phyloP scores from a whole-genome alignment of 2,329 filamentous ascomycete species.

The Venturia effusa region DNA sequence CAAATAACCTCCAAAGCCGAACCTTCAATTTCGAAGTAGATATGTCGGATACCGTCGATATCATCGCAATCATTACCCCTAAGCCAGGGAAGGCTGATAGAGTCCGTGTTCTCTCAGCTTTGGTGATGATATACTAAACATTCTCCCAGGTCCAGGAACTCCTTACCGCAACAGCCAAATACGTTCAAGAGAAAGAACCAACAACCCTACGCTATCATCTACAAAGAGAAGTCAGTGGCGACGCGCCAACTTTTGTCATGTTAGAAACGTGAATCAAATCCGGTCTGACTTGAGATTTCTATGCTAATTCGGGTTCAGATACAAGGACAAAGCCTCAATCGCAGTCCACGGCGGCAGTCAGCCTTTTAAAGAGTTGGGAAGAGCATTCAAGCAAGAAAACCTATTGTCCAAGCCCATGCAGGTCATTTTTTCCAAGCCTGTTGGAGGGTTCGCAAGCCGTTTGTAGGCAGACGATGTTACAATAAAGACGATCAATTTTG shows the following conservation, averaged over 20 bases:
- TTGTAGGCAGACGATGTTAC: no score
- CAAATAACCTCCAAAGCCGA: no score
- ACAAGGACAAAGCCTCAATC: conserved; percentile 10
- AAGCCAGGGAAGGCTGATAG: conserved; percentile 11
- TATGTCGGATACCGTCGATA: conserved; percentile 7
- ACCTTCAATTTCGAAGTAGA: background rate
- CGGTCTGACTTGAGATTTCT: background rate
- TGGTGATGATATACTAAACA: background rate
- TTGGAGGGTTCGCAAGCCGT: conserved; percentile 10
- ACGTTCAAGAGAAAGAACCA: conserved; percentile 11
- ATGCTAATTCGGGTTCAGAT: conserved; percentile 2
- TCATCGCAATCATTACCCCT: conserved; percentile 9
- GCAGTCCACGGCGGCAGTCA: conserved; percentile 8
- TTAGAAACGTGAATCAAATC: conserved; percentile 6
- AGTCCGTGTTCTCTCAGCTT: background rate
- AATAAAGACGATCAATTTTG: no score
- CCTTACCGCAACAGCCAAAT: background rate
- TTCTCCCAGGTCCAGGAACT: background rate
- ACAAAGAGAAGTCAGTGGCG: conserved; percentile 2
- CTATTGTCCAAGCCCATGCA: conserved; percentile 8
- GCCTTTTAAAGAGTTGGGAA: conserved; percentile 7
- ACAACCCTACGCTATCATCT: conserved; percentile 11
- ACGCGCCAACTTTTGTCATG: conserved; percentile 9
- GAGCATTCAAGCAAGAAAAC: conserved; percentile 7
- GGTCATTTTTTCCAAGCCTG: conserved; percentile 9